A percentile compares a stretch with the other conserved stretches of the same genome.
These are phyloP conservation scores for Podospora didyma DNA, from an alignment of 495 filamentous ascomycete genomes.

Conservation along the genomic window DNA sequence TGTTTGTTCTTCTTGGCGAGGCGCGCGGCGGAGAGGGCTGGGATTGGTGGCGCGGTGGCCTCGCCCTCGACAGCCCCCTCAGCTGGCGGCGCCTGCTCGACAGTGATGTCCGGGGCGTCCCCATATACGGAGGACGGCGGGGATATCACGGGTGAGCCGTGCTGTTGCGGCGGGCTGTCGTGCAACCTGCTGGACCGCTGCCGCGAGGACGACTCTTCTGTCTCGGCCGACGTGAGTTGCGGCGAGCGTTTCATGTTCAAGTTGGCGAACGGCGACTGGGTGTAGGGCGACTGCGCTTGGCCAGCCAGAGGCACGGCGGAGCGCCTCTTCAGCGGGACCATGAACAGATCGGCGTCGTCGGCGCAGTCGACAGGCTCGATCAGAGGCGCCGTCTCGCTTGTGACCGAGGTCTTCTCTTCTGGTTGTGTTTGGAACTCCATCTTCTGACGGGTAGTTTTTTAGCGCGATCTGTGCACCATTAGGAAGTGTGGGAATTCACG, in stretches of 20 bases:
- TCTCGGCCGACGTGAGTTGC: neutral
- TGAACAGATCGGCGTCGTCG: conserved; percentile 14
- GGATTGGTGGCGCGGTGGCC: neutral
- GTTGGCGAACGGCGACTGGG: too few relatives aligned
- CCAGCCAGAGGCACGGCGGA: neutral
- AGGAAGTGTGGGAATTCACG: neutral
- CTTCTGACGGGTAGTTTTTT: neutral
- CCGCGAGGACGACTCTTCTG: neutral
- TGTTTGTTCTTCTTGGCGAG: neutral
- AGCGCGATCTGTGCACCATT: neutral
- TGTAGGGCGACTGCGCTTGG: too few relatives aligned
- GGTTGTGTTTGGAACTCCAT: conserved; percentile 13
- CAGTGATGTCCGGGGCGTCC: conserved; percentile 1
- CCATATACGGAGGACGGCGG: conserved; percentile 12
- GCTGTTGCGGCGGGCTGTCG: conserved; percentile 5
- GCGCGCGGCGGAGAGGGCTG: neutral
- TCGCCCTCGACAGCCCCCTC: neutral
- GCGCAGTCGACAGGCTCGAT: conserved; percentile 16
- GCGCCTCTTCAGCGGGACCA: conserved; percentile 15
- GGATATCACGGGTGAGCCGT: neutral
- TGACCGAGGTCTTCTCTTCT: conserved; percentile 9
- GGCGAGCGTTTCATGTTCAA: conserved; percentile 4
- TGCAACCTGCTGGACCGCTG: neutral
- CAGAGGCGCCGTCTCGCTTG: conserved; percentile 19
- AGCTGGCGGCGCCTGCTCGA: neutral